Percentiles rank a stretch among this genome's conserved stretches.
phyloP scores from a whole-genome alignment of 1,139 yeast genomes.

The Geotrichum cucujoidarum region DNA sequence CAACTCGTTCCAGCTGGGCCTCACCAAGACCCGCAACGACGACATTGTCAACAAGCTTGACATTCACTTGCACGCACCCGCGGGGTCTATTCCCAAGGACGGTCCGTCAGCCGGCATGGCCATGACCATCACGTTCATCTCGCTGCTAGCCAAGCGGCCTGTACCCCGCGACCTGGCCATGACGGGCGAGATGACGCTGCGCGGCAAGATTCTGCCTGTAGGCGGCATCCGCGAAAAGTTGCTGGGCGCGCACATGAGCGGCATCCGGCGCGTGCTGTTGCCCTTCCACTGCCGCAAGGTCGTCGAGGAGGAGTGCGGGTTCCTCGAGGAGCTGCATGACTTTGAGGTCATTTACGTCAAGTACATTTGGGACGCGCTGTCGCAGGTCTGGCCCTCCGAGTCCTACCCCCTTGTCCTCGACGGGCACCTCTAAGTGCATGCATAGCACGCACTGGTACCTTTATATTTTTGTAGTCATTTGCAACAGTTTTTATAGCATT shows the following conservation, averaged over 20 bases:
- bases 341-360: constrained; percentile 60
- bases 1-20: constrained; percentile 42
- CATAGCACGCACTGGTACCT: no score
- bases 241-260: constrained; percentile 76
- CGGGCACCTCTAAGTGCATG: constrained; percentile 15
- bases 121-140: constrained; percentile 74
- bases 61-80: constrained; percentile 82
- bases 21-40: constrained; percentile 37
- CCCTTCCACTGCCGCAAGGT: constrained; percentile 71
- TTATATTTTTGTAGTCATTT: no score
- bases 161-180: constrained; percentile 71
- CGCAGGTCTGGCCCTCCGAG: constrained; percentile 51
- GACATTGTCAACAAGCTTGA: constrained; percentile 48
- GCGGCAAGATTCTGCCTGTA: constrained; percentile 82
- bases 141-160: constrained; percentile 62
- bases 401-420: constrained; percentile 17
- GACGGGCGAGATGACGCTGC: constrained; percentile 89
- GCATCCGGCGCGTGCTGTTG: constrained; percentile 55
- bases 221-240: constrained; percentile 87
- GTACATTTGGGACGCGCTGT: constrained; percentile 73
- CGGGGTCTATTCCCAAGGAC: constrained; percentile 83
- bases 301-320: constrained; percentile 53
- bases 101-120: constrained; percentile 95
- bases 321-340: constrained; percentile 48
- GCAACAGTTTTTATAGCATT: no score